Evolutionary conservation across 208 protist species (phyloP), one percentile per base, ranked within the genome.

Genomic region (Trypanosoma platydactyli): DNA sequence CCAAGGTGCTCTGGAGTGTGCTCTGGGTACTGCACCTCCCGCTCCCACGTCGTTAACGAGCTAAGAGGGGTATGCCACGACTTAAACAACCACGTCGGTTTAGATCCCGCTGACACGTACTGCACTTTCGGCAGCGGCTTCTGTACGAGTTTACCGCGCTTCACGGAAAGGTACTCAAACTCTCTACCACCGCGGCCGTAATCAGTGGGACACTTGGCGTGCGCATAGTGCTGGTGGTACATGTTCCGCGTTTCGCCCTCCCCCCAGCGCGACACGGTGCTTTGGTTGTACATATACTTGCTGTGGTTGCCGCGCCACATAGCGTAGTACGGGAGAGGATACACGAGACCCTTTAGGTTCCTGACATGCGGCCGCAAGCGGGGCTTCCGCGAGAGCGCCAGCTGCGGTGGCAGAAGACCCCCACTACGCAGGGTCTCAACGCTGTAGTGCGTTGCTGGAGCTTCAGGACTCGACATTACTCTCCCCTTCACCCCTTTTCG

Each of bases 231-330:
- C 67, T 94, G 88, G 59, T 96, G 91, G 62, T 94, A 93, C 86
- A 90, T 86, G 40, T 50, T 66, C 20, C 78, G 64, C 12, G 91
- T 93, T 41, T 81, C 74, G 3, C 91, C 91, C 67, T 96, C 88
- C 15, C 91, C 91, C 87, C 89, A 95, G 16, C 71, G 81, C 15
- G 82, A 66, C 13, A 85, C 79, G 42, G 86, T 93, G 22, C 76
- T 80, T 46, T 88, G 66, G 66, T 91, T 95, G 78, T 96, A 96
- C 22, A 30, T 71, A 77, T 96, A 96, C 68, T 83, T 89, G 67
- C 84, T 73, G 71, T 94, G 88, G 73, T 96, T 96, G 20, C 91
- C 91, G 11, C 91, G 73, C 88, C 91, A 96, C 91, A 96, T 96
- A 57, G 79, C 82, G 65, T 94, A 94, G 71, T 89, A 88, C 24